Percentiles rank a stretch among this genome's conserved stretches.
phyloP scores from a whole-genome alignment of 2,329 filamentous ascomycete species.

The Cercospora sp. region DNA sequence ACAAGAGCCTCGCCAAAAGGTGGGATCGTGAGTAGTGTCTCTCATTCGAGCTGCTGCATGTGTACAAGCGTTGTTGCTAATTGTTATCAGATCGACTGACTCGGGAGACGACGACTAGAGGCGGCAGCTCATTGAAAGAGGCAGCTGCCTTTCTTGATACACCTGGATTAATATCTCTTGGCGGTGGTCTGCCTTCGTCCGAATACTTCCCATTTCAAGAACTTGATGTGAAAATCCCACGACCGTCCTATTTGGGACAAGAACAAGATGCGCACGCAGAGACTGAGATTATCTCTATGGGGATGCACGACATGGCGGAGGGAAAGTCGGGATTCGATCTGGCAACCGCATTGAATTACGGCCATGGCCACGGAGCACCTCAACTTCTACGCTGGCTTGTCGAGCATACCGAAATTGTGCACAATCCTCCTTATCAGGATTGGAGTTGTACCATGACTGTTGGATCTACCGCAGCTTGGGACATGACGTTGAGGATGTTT shows the following conservation, averaged over 20 bases:
- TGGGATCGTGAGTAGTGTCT: slow-evolving; percentile 72
- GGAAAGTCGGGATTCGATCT: slow-evolving; percentile 70
- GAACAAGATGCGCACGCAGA: slow-evolving; percentile 64
- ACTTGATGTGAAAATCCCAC: slow-evolving; percentile 71
- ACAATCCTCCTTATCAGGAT: slow-evolving; percentile 82
- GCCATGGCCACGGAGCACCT: slow-evolving; percentile 78
- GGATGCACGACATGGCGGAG: slow-evolving; percentile 78
- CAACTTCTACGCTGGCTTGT: slow-evolving; percentile 89
- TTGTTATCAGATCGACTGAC: slow-evolving; percentile 43
- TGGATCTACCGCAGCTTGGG: slow-evolving; percentile 82
- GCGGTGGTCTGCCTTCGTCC: slow-evolving; percentile 83
- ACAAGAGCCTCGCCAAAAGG: slow-evolving; percentile 74
- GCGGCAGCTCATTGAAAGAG: slow-evolving; percentile 68
- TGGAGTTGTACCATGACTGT: slow-evolving; percentile 83
- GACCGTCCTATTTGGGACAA: slow-evolving; percentile 61
- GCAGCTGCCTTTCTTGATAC: slow-evolving; percentile 77
- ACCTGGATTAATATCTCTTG: slow-evolving; percentile 85
- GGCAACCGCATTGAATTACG: slow-evolving; percentile 88
- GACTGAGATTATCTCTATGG: slow-evolving; percentile 64
- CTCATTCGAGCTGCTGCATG: background rate
- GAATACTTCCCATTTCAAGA: slow-evolving; percentile 91
- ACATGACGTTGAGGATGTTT: slow-evolving; percentile 81
- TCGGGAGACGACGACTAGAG: slow-evolving; percentile 56
- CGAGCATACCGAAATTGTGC: slow-evolving; percentile 92
- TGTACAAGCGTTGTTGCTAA: slow-evolving; percentile 5